phyloP scores from a whole-genome alignment of 2,329 filamentous ascomycete species.

The Trichoderma sp. region DNA sequence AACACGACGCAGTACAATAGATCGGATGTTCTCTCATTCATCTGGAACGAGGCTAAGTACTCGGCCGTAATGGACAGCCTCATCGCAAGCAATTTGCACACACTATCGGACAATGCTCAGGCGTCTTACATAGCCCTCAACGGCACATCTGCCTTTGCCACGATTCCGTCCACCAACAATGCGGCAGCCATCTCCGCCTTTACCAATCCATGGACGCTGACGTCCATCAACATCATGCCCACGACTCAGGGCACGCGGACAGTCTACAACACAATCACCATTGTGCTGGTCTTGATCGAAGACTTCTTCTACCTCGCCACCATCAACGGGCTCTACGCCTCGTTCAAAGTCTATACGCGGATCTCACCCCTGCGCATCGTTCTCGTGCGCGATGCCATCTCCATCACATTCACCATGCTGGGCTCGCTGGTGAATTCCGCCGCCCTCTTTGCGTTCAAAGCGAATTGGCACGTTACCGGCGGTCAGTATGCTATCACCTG shows the following conservation, averaged over 20 bases:
- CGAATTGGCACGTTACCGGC: conserved; percentile 28
- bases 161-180: conserved; percentile 27
- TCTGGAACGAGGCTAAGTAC: conserved; percentile 34
- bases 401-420: conserved; percentile 30
- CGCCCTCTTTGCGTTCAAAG: conserved; percentile 31
- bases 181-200: conserved; percentile 30
- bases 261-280: conserved; percentile 35
- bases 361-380: conserved; percentile 28
- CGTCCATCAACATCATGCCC: conserved; percentile 32
- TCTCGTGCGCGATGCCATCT: conserved; percentile 30
- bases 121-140: conserved; percentile 29
- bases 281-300: conserved; percentile 34
- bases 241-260: conserved; percentile 33
- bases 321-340: conserved; percentile 33
- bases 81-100: conserved; percentile 29
- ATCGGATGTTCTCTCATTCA: conserved; percentile 29
- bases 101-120: conserved; percentile 28
- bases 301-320: conserved; percentile 35
- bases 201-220: conserved; percentile 33
- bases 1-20: conserved; percentile 29
- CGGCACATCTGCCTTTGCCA: conserved; percentile 30
- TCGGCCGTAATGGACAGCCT: conserved; percentile 28
- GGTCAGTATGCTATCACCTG: conserved; percentile 31
- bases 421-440: conserved; percentile 29
- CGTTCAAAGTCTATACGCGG: conserved; percentile 33